Evolutionary conservation across 2,329 filamentous ascomycete genomes (phyloP), one percentile per base, ranked within the genome.

Genomic region (Paraphoma chrysanthemicola): DNA sequence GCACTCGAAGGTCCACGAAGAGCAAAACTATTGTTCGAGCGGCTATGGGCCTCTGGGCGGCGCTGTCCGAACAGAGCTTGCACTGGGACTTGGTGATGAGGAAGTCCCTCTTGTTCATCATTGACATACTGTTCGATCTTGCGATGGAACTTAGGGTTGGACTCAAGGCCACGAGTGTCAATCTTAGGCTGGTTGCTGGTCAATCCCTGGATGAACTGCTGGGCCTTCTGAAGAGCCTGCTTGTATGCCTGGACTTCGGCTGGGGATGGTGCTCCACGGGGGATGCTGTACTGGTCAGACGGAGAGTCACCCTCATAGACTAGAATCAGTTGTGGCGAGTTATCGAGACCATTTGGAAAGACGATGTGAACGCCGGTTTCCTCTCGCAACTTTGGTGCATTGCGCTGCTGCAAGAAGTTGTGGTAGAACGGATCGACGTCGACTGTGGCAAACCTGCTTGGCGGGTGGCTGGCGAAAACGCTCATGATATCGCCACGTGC

Each of bases 361-460:
- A 93, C 86, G 29, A 93, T 71, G 62, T 90, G 88, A 11, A 94
- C 91, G 60, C 91, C 90, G 63, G 86, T 88, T 31, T 90, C 83
- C 55, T 88, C 81, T 68, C 89, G 86, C 48, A 94, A 82, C 52
- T 82, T 83, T 4, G 85, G 83, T 31, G 83, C 85, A 43, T 91
- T 82, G 38, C 89, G 85, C 56, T 85, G 86, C 54, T 85, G 85
- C 46, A 94, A 80, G 71, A 92, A 89, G 53, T 87, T 82, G 73
- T 94, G 88, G 80, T 90, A 94, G 79, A 95, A 93, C 1, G 90
- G 86, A 66, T 95, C 90, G 28, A 95, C 85, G 14, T 86, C 76
- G 11, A 93, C 75, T 10, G 86, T 84, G 18, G 83, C 81, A 74
- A 95, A 85, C 60, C 90, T 86, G 38, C 88, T 84, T 3, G 91